These are phyloP conservation scores for Pilobolus umbonatus DNA, from an alignment of 192 early-diverging fungal genomes.

Conservation along the genomic window DNA sequence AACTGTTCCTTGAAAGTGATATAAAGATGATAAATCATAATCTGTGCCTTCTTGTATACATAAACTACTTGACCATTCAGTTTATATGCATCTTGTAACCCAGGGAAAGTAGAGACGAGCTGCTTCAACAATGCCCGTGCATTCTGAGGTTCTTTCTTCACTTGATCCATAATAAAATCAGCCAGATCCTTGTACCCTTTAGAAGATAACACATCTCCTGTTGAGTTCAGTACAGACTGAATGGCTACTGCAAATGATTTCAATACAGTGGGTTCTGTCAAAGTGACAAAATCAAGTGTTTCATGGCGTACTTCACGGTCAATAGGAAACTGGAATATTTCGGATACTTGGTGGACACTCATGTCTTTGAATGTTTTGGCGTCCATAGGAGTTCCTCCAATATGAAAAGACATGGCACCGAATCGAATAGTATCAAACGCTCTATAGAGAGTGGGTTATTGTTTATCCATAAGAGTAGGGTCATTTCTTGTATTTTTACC, in stretches of 20 bases:
- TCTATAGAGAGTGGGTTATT: constrained; percentile 28
- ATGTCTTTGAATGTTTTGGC: constrained; percentile 58
- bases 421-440: constrained; percentile 75
- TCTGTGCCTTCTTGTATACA: constrained; percentile 75
- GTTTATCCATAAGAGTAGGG: background rate
- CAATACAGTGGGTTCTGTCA: constrained; percentile 60
- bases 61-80: constrained; percentile 54
- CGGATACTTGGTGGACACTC: constrained; percentile 55
- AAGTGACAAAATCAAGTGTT: constrained; percentile 50
- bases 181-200: constrained; percentile 60
- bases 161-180: constrained; percentile 64
- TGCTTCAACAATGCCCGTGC: constrained; percentile 53
- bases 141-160: constrained; percentile 35
- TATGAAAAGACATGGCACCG: constrained; percentile 81
- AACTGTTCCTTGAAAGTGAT: constrained; percentile 53
- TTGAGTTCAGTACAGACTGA: constrained; percentile 62
- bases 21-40: constrained; percentile 60
- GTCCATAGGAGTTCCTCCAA: constrained; percentile 54
- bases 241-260: constrained; percentile 62
- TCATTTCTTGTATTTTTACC: constrained; percentile 10
- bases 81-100: constrained; percentile 57
- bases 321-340: constrained; percentile 71
- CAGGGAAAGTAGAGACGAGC: constrained; percentile 61
- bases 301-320: constrained; percentile 56
- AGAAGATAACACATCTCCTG: constrained; percentile 57